A percentile compares a stretch with the other conserved stretches of the same genome.
Conservation (phyloP, 331 rosid genomes). For the Erythrophleum ivorense region DNA sequence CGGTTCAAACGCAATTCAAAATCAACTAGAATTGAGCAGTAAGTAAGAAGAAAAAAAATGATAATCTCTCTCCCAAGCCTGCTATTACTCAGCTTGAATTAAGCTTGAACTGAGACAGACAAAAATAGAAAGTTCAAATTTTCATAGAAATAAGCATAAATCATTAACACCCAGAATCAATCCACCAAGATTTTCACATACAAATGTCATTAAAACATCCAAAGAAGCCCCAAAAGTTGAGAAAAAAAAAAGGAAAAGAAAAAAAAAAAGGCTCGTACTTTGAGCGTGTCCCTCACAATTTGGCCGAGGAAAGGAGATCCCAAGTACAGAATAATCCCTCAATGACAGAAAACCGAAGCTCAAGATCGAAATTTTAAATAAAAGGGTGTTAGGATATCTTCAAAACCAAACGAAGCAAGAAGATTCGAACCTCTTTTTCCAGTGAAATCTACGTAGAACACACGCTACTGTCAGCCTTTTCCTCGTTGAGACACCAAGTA, state of each 20-base stretch:
- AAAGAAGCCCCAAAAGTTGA: slow-evolving; percentile 4
- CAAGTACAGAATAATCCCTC: neutral
- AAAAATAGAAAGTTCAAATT: neutral
- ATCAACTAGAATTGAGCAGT: neutral
- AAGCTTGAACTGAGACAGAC: neutral
- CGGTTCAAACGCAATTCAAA: neutral
- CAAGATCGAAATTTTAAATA: neutral
- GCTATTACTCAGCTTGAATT: neutral
- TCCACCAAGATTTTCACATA: neutral
- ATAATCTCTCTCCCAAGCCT: neutral
- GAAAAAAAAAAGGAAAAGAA: neutral
- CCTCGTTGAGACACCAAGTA: slow-evolving; percentile 29
- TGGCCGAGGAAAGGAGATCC: neutral
- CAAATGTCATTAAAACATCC: neutral
- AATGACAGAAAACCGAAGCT: slow-evolving; percentile 18
- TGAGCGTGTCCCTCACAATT: slow-evolving; percentile 32
- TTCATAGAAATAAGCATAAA: slow-evolving; percentile 17
- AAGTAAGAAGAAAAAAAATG: neutral
- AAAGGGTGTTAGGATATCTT: slow-evolving; percentile 30
- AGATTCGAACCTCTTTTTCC: slow-evolving; percentile 26
- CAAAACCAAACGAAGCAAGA: slow-evolving; percentile 29
- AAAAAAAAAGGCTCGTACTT: neutral
- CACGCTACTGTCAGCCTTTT: slow-evolving; percentile 33
- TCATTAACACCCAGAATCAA: neutral
- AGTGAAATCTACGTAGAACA: slow-evolving; percentile 13